phyloP scores from a whole-genome alignment of 1,139 yeast genomes.

The Lodderomyces jiufengensis region DNA sequence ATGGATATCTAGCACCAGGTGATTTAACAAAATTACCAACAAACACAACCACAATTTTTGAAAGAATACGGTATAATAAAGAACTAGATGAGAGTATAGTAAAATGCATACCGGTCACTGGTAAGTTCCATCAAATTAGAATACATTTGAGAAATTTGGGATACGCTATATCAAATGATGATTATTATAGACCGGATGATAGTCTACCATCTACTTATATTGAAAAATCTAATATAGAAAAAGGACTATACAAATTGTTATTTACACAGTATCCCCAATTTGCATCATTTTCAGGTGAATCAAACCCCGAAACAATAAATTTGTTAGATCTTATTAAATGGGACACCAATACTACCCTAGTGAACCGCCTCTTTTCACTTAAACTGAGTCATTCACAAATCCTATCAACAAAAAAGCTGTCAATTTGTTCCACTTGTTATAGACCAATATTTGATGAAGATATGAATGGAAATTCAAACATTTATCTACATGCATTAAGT shows the following conservation, averaged over 20 bases:
- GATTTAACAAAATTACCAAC: slow-evolving; percentile 25
- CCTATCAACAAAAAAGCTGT: neutral
- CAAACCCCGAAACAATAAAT: slow-evolving; percentile 14
- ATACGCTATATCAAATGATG: slow-evolving; percentile 67
- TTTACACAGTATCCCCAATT: slow-evolving; percentile 18
- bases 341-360: slow-evolving; percentile 12
- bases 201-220: slow-evolving; percentile 9
- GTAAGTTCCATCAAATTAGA: slow-evolving; percentile 76
- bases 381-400: slow-evolving; percentile 14
- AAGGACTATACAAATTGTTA: slow-evolving; percentile 23
- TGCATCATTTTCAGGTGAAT: slow-evolving; percentile 4
- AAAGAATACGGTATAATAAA: slow-evolving; percentile 21
- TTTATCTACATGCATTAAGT: slow-evolving; percentile 56
- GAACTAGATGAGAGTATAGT: slow-evolving; percentile 51
- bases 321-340: slow-evolving; percentile 16
- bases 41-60: slow-evolving; percentile 34
- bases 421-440: slow-evolving; percentile 42
- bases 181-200: slow-evolving; percentile 41
- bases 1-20: slow-evolving; percentile 33
- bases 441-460: slow-evolving; percentile 28
- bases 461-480: slow-evolving; percentile 14
- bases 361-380: slow-evolving; percentile 8
- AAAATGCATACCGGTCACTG: slow-evolving; percentile 64
- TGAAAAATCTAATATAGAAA: slow-evolving; percentile 26
- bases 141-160: slow-evolving; percentile 67